Percentiles rank a stretch among this genome's conserved stretches.
phyloP scores from a whole-genome alignment of 768 basidiomycete species.

The Phanerochaete carnosa region DNA sequence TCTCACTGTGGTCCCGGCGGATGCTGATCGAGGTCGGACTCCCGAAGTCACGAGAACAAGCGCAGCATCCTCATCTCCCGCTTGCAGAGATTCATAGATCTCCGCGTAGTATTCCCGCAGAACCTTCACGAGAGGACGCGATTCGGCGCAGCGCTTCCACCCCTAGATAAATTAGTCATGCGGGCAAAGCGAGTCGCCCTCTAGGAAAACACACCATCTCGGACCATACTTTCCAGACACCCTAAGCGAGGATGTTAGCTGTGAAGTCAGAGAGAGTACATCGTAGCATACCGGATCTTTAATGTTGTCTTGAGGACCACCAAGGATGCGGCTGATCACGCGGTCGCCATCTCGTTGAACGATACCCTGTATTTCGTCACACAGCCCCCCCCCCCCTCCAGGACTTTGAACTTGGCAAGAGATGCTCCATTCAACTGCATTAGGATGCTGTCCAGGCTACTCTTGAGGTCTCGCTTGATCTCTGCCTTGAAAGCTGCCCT shows the following conservation, averaged over 20 bases:
- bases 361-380: neutral
- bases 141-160: slow-evolving; percentile 21
- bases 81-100: neutral
- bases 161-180: slow-evolving; percentile 4
- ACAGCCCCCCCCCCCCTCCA: neutral
- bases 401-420: slow-evolving; percentile 4
- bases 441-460: neutral
- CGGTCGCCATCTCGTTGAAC: slow-evolving; percentile 15
- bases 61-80: too few species aligned
- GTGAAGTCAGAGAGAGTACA: neutral
- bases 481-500: neutral
- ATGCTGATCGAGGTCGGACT: neutral
- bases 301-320: slow-evolving; percentile 19
- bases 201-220: slow-evolving; percentile 11
- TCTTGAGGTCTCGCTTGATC: neutral
- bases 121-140: slow-evolving; percentile 17
- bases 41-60: neutral
- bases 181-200: neutral
- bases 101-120: slow-evolving; percentile 19
- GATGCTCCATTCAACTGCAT: neutral
- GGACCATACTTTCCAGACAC: slow-evolving; percentile 15
- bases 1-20: neutral
- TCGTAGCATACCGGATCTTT: slow-evolving; percentile 12
- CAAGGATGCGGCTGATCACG: slow-evolving; percentile 12
- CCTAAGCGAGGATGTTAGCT: slow-evolving; percentile 11